Evolutionary conservation across 2,329 filamentous ascomycete genomes (phyloP).

Genomic region (Cordyceps militaris): DNA sequence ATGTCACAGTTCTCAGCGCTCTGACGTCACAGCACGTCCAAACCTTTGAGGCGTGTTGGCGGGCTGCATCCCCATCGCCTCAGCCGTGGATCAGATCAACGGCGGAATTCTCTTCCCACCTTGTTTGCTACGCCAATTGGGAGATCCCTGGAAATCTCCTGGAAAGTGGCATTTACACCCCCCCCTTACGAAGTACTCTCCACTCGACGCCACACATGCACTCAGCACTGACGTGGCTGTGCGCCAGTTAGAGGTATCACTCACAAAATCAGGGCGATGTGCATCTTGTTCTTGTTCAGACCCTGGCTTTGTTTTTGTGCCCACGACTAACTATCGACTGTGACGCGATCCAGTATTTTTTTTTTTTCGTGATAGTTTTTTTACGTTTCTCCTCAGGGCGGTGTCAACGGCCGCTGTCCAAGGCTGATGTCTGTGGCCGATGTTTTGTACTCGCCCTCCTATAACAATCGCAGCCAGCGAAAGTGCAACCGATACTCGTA

Average conservation of each 20-base stretch:
- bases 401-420: too few relatives aligned
- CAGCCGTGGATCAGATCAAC: background rate
- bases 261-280: background rate
- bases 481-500: too few relatives aligned
- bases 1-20: background rate
- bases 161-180: background rate
- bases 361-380: too few relatives aligned
- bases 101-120: background rate
- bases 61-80: background rate
- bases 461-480: too few relatives aligned
- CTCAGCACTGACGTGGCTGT: conserved; percentile 3
- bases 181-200: background rate
- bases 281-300: background rate
- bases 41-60: background rate
- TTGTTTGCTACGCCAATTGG: background rate
- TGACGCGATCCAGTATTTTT: background rate
- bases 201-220: background rate
- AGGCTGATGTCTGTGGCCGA: background rate
- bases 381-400: too few relatives aligned
- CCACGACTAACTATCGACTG: background rate
- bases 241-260: background rate
- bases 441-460: background rate
- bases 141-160: background rate
- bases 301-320: background rate
- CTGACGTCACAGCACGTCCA: conserved; percentile 6